Percentiles rank a stretch among this genome's conserved stretches.
phyloP scores from a whole-genome alignment of 768 basidiomycete genomes.

The Tricholoma saponaceum region DNA sequence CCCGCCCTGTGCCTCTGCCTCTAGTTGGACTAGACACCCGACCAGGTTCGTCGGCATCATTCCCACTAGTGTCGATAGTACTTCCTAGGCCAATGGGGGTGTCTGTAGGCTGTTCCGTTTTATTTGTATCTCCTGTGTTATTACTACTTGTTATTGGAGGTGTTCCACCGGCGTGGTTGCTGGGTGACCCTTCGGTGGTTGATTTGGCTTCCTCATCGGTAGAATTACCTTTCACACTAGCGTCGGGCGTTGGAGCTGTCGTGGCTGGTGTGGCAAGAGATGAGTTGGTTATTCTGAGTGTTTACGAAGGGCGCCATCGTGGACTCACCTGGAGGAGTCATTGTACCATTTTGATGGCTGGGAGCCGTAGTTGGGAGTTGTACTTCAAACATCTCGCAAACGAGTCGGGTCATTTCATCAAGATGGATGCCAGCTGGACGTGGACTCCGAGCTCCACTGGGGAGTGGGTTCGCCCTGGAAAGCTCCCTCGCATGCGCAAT shows the following conservation, averaged over 20 bases:
- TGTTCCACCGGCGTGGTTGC: neutral
- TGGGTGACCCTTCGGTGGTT: neutral
- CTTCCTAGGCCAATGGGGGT: neutral
- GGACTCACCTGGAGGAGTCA: conserved; percentile 15
- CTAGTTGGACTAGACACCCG: neutral
- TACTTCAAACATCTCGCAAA: conserved; percentile 12
- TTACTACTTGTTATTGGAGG: neutral
- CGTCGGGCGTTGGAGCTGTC: neutral
- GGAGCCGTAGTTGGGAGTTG: neutral
- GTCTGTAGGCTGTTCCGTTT: neutral
- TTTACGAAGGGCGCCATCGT: neutral
- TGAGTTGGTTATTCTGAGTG: neutral
- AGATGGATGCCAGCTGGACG: conserved; percentile 5
- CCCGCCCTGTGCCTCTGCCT: neutral
- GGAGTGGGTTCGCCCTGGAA: conserved; percentile 26
- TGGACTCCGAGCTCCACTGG: conserved; percentile 15
- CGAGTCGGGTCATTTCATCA: conserved; percentile 13
- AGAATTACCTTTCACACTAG: neutral
- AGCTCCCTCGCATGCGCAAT: conserved; percentile 50
- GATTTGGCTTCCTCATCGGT: neutral
- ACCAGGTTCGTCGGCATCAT: neutral
- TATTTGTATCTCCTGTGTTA: neutral
- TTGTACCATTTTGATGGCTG: neutral
- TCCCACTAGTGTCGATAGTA: neutral
- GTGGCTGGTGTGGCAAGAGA: neutral